Percentiles rank a stretch among this genome's conserved stretches.
Conservation (phyloP, 306 rosid species). For the Prunus campanulata region DNA sequence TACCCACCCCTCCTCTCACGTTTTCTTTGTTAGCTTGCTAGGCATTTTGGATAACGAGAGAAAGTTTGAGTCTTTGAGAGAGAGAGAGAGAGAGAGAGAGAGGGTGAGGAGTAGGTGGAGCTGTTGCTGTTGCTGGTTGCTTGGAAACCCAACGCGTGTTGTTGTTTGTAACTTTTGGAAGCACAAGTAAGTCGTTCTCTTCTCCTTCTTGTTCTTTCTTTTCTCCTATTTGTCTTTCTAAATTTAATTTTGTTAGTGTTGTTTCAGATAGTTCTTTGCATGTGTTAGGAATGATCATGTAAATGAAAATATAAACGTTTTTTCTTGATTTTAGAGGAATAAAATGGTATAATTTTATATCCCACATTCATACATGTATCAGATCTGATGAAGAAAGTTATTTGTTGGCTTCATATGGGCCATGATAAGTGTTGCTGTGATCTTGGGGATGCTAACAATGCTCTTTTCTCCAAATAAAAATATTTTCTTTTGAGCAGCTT, state of each 20-base stretch:
- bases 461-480: neutral
- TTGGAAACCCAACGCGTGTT: neutral
- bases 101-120: constrained; percentile 17
- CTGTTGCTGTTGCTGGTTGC: neutral
- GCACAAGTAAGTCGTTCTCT: constrained; percentile 19
- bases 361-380: constrained; percentile 12
- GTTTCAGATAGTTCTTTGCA: neutral
- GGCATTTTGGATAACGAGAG: constrained; percentile 17
- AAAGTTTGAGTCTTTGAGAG: constrained; percentile 5
- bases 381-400: constrained; percentile 44
- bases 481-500: neutral
- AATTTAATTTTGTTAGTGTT: neutral
- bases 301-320: neutral
- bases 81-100: constrained; percentile 27
- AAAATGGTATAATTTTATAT: neutral
- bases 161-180: neutral
- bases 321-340: neutral
- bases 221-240: neutral
- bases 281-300: neutral
- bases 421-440: constrained; percentile 2
- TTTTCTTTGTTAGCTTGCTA: constrained; percentile 19
- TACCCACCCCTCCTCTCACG: constrained; percentile 18
- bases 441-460: too few species aligned
- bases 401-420: constrained; percentile 4
- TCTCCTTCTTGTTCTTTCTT: neutral